Conservation (phyloP, 257 asterid species). For the Thymus quinquecostatus region DNA sequence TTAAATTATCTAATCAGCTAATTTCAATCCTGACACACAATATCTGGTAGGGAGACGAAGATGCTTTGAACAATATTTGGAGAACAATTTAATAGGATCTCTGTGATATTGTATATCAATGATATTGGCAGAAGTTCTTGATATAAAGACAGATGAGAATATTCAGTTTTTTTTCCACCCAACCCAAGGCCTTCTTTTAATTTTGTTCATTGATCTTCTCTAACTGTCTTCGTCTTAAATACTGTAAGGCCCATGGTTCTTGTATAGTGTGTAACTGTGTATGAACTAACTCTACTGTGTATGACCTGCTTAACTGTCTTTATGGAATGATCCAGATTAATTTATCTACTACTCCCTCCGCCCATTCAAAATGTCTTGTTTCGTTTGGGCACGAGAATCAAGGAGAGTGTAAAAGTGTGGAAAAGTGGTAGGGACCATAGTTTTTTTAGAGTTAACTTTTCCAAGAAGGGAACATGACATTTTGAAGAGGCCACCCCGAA, state of each 20-base stretch:
- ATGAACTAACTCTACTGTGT: background rate
- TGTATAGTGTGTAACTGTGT: background rate
- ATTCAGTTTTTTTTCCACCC: background rate
- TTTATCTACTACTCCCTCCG: background rate
- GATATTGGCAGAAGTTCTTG: background rate
- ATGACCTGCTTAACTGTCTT: background rate
- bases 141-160: background rate
- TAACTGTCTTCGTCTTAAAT: slow-evolving; percentile 1
- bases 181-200: background rate
- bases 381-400: too few species aligned
- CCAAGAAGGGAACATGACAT: too few species aligned
- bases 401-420: too few species aligned
- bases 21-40: background rate
- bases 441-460: too few species aligned
- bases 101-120: background rate
- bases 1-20: background rate
- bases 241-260: background rate
- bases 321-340: slow-evolving; percentile 2
- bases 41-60: background rate
- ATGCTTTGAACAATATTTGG: background rate
- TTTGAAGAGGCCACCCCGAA: too few species aligned
- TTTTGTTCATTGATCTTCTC: background rate
- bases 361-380: too few species aligned
- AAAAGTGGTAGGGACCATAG: too few species aligned
- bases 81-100: background rate